Evolutionary conservation across 305 asterid species (phyloP), one percentile per base, ranked within the genome.

Genomic region (Fraxinus angustifolia): DNA sequence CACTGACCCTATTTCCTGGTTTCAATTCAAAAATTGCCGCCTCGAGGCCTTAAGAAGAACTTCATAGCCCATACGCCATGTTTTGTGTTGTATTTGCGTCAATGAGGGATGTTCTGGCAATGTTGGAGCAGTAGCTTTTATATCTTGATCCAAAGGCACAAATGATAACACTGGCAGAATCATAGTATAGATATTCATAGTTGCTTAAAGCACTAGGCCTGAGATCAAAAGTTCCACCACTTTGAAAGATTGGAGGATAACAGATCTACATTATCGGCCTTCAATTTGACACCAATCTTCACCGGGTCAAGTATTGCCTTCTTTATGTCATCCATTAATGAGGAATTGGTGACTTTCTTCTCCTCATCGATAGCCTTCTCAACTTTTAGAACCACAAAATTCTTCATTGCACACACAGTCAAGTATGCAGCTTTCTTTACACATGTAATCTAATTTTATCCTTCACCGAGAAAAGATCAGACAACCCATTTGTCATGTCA

Each of bases 91-190:
- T 23, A 79, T 83, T 87, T 3, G 98, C 80, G 83, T 92, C 94
- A 82, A 92, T 91, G 30, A 93, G 94, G 86, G 86, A 85, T 14
- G 92, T 89, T 70, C 97, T 89, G 23, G 98, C 97, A 79, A 92
- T 83, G 87, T 91, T 93, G 65, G 98, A 91, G 56, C 98, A 92
- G 79, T 92, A 93, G 42, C 93, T 92, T 34, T 88, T 93, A 75
- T 93, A 93, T 19, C 96, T 91, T n/a, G 93, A 87, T 38, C 97
- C 98, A 23, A 93, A 77, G 62, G 97, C 94, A 86, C 94, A 91
- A 23, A 93, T 84, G 79, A 93, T 91, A 58, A 89, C 90, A 83
- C 92, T 89, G 76, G 90, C 81, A 30, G 92, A 80, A 85, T 91
- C 96, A 80, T 89, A 93, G 82, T 86, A 91, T 17, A 92, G 82